Percentiles rank a stretch among this genome's conserved stretches.
Conservation (phyloP, 2,329 filamentous ascomycete species). For the Pseudogymnoascus sp. region DNA sequence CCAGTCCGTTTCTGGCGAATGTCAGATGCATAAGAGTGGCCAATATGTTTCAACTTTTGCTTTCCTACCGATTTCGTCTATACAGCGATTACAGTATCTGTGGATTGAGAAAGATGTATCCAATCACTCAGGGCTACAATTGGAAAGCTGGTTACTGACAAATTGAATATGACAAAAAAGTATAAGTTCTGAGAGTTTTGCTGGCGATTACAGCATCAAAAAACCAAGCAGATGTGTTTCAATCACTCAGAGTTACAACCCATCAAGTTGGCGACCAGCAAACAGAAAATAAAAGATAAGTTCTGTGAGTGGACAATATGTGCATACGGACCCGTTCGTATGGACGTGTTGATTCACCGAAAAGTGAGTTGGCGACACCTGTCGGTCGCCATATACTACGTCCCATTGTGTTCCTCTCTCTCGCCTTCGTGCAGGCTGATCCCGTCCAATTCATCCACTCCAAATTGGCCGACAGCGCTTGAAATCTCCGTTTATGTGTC, state of each 20-base stretch:
- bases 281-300: too few species aligned
- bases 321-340: not conserved
- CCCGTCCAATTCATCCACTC: not conserved
- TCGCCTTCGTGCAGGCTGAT: slow-evolving; percentile 5
- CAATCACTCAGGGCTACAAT: too few species aligned
- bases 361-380: not conserved
- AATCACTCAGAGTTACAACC: too few species aligned
- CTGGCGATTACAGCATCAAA: too few species aligned
- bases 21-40: slow-evolving; percentile 5
- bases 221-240: too few species aligned
- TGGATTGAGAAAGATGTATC: too few species aligned
- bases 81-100: too few species aligned
- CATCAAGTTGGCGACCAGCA: too few species aligned
- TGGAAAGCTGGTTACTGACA: too few species aligned
- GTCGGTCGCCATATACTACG: not conserved
- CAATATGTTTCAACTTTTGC: not conserved
- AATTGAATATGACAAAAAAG: not conserved
- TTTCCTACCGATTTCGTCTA: not conserved
- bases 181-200: too few species aligned
- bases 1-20: slow-evolving; percentile 7
- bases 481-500: not conserved
- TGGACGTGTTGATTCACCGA: not conserved
- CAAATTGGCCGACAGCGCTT: not conserved
- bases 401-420: not conserved
- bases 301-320: too few species aligned